These are phyloP conservation scores for Ensete ventricosum DNA, from an alignment of 176 grass and related monocot species.

Conservation along the genomic window DNA sequence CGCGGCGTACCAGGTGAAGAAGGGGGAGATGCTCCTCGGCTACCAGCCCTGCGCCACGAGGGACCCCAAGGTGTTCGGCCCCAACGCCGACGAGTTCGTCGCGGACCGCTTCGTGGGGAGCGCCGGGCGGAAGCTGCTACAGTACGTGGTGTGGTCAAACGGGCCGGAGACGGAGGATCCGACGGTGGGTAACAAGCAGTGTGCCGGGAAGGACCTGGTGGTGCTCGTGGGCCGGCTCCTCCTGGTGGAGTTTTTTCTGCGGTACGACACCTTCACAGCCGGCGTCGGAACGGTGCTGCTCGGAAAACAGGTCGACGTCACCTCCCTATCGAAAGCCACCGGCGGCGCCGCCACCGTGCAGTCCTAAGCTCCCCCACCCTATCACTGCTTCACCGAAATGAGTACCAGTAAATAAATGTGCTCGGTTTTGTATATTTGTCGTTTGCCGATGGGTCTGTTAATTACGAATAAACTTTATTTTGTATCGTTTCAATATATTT, in stretches of 20 bases:
- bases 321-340: slow-evolving; percentile 25
- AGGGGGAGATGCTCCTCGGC: slow-evolving; percentile 70
- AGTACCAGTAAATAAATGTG: no score
- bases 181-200: slow-evolving; percentile 60
- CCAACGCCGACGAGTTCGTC: slow-evolving; percentile 38
- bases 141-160: slow-evolving; percentile 87
- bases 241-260: slow-evolving; percentile 59
- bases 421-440: no score
- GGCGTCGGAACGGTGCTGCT: slow-evolving; percentile 18
- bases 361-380: neutral
- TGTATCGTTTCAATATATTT: no score
- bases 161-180: slow-evolving; percentile 48
- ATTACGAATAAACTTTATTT: no score
- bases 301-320: slow-evolving; percentile 54
- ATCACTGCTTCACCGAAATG: no score
- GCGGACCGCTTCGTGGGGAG: slow-evolving; percentile 42
- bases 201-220: slow-evolving; percentile 61
- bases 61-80: slow-evolving; percentile 47
- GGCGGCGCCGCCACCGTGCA: neutral
- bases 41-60: slow-evolving; percentile 62
- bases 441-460: no score
- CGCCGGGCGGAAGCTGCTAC: slow-evolving; percentile 23
- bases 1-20: slow-evolving; percentile 44
- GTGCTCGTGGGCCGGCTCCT: slow-evolving; percentile 43
- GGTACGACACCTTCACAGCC: slow-evolving; percentile 55